A percentile compares a stretch with the other conserved stretches of the same genome.
These are phyloP conservation scores for Gonium pectorale DNA, from an alignment of 139 green algal genomes.

Conservation along the genomic window DNA sequence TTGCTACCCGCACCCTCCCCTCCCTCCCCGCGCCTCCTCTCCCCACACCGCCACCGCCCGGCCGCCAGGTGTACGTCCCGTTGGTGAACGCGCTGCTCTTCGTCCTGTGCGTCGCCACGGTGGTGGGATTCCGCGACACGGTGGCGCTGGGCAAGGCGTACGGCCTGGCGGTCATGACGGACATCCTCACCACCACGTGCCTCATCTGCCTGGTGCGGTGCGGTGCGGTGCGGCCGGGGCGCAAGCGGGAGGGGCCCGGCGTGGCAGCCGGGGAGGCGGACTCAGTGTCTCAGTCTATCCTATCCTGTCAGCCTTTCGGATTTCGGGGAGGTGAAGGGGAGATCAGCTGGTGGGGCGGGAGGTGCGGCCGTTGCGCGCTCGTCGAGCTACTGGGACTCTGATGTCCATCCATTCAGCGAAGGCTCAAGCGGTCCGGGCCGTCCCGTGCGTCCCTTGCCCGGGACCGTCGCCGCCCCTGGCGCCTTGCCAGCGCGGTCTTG, in stretches of 20 bases:
- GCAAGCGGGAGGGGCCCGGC: background rate
- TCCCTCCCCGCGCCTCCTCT: background rate
- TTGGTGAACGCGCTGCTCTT: conserved; percentile 47
- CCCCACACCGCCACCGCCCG: background rate
- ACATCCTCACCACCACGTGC: conserved; percentile 49
- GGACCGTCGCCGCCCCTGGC: too few species aligned
- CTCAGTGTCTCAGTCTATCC: too few species aligned
- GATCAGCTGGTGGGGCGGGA: too few species aligned
- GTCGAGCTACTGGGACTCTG: too few species aligned
- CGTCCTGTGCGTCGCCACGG: conserved; percentile 25
- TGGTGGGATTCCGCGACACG: conserved; percentile 46
- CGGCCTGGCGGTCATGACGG: conserved; percentile 33
- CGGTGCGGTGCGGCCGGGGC: background rate
- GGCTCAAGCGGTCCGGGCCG: too few species aligned
- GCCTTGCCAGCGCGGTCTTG: too few species aligned
- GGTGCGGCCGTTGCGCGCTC: too few species aligned
- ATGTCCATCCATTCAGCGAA: too few species aligned
- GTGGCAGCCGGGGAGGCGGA: too few species aligned
- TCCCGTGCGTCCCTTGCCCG: too few species aligned
- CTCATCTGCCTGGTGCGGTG: conserved; percentile 19
- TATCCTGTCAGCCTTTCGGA: too few species aligned
- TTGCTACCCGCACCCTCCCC: background rate
- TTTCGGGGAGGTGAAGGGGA: too few species aligned
- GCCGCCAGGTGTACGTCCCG: conserved; percentile 47
- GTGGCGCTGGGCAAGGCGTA: conserved; percentile 40